Percentiles rank a stretch among this genome's conserved stretches.
phyloP scores from a whole-genome alignment of 2,329 filamentous ascomycete genomes.

The Cladosporium austrohemisphaericum region DNA sequence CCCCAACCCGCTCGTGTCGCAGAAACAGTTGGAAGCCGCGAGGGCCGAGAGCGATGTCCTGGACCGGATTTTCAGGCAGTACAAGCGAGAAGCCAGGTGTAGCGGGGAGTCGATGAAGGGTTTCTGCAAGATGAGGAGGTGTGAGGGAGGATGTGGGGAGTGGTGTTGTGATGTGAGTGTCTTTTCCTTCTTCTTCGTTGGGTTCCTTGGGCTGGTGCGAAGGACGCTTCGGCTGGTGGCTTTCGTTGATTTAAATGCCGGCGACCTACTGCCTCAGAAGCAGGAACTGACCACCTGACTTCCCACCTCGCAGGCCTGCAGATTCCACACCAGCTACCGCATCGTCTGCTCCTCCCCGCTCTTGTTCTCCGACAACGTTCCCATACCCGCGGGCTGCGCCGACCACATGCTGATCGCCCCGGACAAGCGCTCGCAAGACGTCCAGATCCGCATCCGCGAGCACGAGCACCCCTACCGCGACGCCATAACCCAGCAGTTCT shows the following conservation, averaged over 20 bases:
- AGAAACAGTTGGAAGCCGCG: neutral
- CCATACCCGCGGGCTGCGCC: neutral
- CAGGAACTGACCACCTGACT: too few relatives aligned
- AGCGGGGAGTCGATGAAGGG: neutral
- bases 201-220: too few relatives aligned
- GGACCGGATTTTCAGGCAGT: neutral
- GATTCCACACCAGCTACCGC: constrained; percentile 12
- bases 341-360: neutral
- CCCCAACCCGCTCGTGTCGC: neutral
- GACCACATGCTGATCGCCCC: constrained; percentile 1
- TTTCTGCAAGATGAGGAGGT: neutral
- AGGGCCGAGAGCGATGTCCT: neutral
- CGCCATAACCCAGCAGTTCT: neutral
- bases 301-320: constrained; percentile 4
- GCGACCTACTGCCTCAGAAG: too few relatives aligned
- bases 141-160: neutral
- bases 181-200: neutral
- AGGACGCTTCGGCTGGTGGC: neutral
- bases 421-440: constrained; percentile 2
- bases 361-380: constrained; percentile 5
- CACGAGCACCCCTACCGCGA: constrained; percentile 8
- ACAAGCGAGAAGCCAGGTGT: constrained; percentile 9
- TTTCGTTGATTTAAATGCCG: too few relatives aligned
- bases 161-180: constrained; percentile 10
- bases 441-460: constrained; percentile 3